phyloP scores from a whole-genome alignment of 2,329 filamentous ascomycete species.

The Fusarium compactum region DNA sequence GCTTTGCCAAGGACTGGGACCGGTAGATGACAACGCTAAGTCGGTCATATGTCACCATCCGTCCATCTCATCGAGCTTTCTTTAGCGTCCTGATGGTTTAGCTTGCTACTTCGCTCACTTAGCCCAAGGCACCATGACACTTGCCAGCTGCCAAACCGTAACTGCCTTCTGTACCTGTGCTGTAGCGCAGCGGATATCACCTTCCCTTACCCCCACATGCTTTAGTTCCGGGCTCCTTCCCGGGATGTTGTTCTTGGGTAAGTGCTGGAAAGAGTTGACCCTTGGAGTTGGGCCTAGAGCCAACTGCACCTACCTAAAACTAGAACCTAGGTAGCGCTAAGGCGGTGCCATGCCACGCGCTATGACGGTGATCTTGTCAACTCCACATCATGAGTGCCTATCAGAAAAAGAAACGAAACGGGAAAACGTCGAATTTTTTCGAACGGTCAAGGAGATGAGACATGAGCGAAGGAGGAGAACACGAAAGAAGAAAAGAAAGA shows the following conservation, averaged over 20 bases:
- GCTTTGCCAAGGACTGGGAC: constrained; percentile 17
- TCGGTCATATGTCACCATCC: constrained; percentile 21
- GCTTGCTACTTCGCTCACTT: constrained; percentile 5
- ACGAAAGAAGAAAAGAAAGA: constrained; percentile 20
- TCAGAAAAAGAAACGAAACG: constrained; percentile 18
- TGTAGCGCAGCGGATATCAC: neutral
- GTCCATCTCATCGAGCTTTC: constrained; percentile 25
- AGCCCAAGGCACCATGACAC: constrained; percentile 16
- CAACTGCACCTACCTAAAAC: neutral
- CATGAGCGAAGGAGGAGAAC: constrained; percentile 22
- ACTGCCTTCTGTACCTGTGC: constrained; percentile 14
- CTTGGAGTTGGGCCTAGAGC: neutral
- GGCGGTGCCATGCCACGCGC: neutral
- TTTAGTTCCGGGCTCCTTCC: constrained; percentile 21
- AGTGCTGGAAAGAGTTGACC: constrained; percentile 1
- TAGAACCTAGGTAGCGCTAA: neutral
- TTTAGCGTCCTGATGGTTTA: constrained; percentile 18
- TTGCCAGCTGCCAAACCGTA: neutral
- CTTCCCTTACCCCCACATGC: constrained; percentile 30
- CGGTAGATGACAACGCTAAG: constrained; percentile 17
- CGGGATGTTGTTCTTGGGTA: constrained; percentile 11
- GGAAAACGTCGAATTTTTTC: constrained; percentile 16
- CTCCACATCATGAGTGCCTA: constrained; percentile 19
- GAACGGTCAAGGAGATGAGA: constrained; percentile 25
- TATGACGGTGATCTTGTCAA: constrained; percentile 31